Evolutionary conservation across 2,329 filamentous ascomycete species (phyloP).

Genomic region (Helminthosporium solani): DNA sequence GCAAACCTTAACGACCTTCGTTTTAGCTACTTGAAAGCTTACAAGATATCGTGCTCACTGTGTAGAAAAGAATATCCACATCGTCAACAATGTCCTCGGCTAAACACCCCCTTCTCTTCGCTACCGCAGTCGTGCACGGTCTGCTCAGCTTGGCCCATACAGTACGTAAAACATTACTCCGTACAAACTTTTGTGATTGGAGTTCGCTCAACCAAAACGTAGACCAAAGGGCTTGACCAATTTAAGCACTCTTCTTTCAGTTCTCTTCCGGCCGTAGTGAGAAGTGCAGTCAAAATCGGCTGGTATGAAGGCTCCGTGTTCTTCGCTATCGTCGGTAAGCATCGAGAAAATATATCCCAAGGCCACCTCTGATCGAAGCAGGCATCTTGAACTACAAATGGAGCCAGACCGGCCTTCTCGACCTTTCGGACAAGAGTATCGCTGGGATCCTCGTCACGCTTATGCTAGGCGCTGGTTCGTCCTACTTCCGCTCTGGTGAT

Average conservation of each 20-base stretch:
- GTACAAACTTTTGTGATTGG: no score
- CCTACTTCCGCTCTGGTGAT: conserved; percentile 18
- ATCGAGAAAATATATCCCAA: not conserved
- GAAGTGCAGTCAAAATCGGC: conserved; percentile 33
- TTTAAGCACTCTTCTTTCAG: conserved; percentile 38
- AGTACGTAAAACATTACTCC: conserved; percentile 22
- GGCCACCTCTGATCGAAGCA: conserved; percentile 5
- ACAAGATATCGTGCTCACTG: no score
- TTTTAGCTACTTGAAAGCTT: no score
- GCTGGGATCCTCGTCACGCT: conserved; percentile 29
- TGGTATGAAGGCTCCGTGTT: conserved; percentile 43
- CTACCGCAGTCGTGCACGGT: conserved; percentile 28
- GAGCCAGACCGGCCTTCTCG: conserved; percentile 33
- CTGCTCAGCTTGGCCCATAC: conserved; percentile 37
- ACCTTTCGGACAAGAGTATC: conserved; percentile 34
- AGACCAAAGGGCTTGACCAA: conserved; percentile 38
- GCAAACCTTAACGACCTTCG: no score
- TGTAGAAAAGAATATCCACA: no score
- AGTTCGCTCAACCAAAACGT: not conserved
- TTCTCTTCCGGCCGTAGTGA: conserved; percentile 27
- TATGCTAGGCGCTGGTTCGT: conserved; percentile 26
- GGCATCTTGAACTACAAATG: conserved; percentile 40
- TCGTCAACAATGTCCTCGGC: conserved; percentile 14
- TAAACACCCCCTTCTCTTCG: conserved; percentile 32
- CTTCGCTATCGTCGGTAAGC: conserved; percentile 37